phyloP scores from a whole-genome alignment of 495 filamentous ascomycete genomes.

The Barbatosphaeria neglecta region DNA sequence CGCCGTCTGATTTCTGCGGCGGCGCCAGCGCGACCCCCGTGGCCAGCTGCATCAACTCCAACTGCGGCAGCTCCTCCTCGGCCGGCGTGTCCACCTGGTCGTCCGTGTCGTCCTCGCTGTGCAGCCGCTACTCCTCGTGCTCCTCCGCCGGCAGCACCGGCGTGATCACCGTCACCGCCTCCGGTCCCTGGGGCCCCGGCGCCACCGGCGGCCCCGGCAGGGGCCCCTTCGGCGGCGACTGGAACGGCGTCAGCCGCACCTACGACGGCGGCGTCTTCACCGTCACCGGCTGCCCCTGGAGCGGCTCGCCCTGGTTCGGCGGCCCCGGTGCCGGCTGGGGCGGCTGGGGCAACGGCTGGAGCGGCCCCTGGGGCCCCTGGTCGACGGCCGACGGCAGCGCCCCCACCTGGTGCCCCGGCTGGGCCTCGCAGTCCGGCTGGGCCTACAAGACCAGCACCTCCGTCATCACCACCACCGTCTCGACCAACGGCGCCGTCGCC shows the following conservation, averaged over 20 bases:
- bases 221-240: slow-evolving; percentile 1
- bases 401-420: slow-evolving; percentile 6
- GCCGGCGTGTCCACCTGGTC: slow-evolving; percentile 22
- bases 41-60: slow-evolving; percentile 21
- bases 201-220: slow-evolving; percentile 8
- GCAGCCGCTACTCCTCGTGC: slow-evolving; percentile 24
- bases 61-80: slow-evolving; percentile 27
- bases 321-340: slow-evolving; percentile 36
- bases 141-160: slow-evolving; percentile 26
- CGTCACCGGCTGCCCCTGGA: slow-evolving; percentile 34
- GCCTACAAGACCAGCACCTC: slow-evolving; percentile 17
- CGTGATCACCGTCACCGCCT: slow-evolving; percentile 26
- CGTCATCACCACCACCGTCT: slow-evolving; percentile 25
- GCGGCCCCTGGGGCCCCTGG: not conserved
- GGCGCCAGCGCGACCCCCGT: slow-evolving; percentile 19
- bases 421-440: not conserved
- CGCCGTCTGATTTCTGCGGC: slow-evolving; percentile 34
- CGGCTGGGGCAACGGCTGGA: slow-evolving; percentile 33
- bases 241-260: slow-evolving; percentile 13
- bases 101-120: slow-evolving; percentile 29
- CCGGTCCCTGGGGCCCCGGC: slow-evolving; percentile 23
- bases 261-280: slow-evolving; percentile 34
- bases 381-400: slow-evolving; percentile 2
- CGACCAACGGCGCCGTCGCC: slow-evolving; percentile 12
- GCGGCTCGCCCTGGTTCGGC: slow-evolving; percentile 34